These are phyloP conservation scores for Suhomyces kilbournensis DNA, from an alignment of 805 yeast species.

Conservation along the genomic window DNA sequence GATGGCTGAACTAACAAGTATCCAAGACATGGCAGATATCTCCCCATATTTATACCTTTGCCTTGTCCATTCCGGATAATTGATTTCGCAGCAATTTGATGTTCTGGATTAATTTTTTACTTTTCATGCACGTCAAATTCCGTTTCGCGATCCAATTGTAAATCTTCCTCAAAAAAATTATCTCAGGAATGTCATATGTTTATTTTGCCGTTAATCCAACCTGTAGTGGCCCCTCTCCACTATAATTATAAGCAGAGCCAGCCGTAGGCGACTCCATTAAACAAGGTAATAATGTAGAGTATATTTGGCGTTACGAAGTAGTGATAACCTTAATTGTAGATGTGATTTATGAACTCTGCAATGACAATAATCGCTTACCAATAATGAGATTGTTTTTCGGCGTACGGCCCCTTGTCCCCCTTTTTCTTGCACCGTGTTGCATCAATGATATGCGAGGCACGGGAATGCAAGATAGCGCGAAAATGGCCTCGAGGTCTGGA, in stretches of 20 bases:
- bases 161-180: neutral
- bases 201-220: neutral
- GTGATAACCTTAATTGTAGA: neutral
- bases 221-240: neutral
- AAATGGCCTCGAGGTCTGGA: neutral
- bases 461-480: neutral
- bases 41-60: neutral
- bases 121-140: neutral
- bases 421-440: neutral
- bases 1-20: neutral
- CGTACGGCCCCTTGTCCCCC: neutral
- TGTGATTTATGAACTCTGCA: neutral
- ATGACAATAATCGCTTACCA: neutral
- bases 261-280: neutral
- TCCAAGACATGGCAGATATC: neutral
- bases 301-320: neutral
- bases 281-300: neutral
- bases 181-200: neutral
- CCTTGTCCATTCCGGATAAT: neutral
- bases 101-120: neutral
- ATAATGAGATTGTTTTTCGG: neutral
- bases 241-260: neutral
- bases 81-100: neutral
- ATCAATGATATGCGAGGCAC: neutral
- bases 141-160: neutral